These are phyloP conservation scores for Colletotrichum tanaceti DNA, from an alignment of 2,329 filamentous ascomycete species.

Conservation along the genomic window DNA sequence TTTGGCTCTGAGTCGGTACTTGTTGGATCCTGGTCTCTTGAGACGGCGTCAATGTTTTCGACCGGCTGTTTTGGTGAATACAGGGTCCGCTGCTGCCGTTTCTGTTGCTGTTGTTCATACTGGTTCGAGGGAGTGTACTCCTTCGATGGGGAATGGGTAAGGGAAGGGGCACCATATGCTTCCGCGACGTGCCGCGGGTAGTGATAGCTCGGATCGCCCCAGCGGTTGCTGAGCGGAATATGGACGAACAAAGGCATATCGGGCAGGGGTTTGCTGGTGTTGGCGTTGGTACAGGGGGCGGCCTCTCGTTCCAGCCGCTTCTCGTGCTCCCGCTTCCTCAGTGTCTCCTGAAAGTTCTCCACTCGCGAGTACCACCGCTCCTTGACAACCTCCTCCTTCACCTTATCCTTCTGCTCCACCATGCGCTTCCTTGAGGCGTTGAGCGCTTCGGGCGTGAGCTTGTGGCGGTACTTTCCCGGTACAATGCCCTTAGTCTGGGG, in stretches of 20 bases:
- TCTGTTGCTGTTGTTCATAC: neutral
- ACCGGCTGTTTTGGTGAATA: neutral
- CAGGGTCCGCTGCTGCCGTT: neutral
- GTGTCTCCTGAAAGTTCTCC: neutral
- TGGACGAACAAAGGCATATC: constrained; percentile 9
- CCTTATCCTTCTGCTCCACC: constrained; percentile 8
- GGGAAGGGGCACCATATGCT: neutral
- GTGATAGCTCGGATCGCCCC: constrained; percentile 14
- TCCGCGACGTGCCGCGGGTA: constrained; percentile 13
- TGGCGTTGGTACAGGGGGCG: neutral
- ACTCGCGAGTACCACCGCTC: constrained; percentile 5
- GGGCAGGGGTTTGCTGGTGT: constrained; percentile 2
- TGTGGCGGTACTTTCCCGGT: constrained; percentile 15
- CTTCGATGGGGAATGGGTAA: neutral
- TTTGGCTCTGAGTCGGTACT: neutral
- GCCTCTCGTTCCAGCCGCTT: neutral
- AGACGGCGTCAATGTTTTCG: neutral
- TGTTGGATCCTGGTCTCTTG: neutral
- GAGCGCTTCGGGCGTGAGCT: constrained; percentile 8
- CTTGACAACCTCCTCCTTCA: constrained; percentile 2
- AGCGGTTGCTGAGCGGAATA: constrained; percentile 17
- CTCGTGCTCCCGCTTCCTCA: constrained; percentile 4
- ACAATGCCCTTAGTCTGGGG: constrained; percentile 20
- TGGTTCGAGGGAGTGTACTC: neutral
- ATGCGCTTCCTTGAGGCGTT: constrained; percentile 16